These are phyloP conservation scores for Coniophora puteana DNA, from an alignment of 1,284 basidiomycete genomes.

Conservation along the genomic window DNA sequence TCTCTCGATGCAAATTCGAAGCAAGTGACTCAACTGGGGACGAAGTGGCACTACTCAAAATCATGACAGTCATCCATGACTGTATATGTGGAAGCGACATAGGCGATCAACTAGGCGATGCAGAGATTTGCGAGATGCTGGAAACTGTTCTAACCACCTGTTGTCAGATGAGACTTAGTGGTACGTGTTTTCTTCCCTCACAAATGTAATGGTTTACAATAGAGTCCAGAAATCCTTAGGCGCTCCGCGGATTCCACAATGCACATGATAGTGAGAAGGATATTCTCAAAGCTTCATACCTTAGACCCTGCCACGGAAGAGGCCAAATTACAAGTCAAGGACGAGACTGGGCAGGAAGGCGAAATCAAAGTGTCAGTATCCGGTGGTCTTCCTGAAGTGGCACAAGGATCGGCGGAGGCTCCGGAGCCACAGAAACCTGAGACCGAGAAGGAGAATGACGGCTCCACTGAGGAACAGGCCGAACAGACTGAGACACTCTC, in stretches of 20 bases:
- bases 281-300: constrained; percentile 72
- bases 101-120: constrained; percentile 77
- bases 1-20: constrained; percentile 97
- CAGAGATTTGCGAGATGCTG: constrained; percentile 97
- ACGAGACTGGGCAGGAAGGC: constrained; percentile 47
- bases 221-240: constrained; percentile 73
- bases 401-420: too few species aligned
- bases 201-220: constrained; percentile 14
- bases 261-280: constrained; percentile 80
- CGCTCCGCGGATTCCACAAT: constrained; percentile 95
- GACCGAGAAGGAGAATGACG: constrained; percentile 1
- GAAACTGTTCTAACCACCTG: constrained; percentile 97
- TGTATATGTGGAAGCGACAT: constrained; percentile 66
- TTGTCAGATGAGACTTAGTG: constrained; percentile 93
- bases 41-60: constrained; percentile 91
- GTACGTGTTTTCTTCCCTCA: constrained; percentile 43
- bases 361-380: constrained; percentile 63
- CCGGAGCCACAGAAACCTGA: background rate
- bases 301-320: constrained; percentile 70
- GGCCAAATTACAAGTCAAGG: constrained; percentile 47
- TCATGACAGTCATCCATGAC: constrained; percentile 88
- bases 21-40: constrained; percentile 94
- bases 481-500: too few species aligned
- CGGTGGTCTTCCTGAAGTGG: constrained; percentile 18
- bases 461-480: too few species aligned